phyloP scores from a whole-genome alignment of 495 filamentous ascomycete genomes.

The Aspergillus sclerotioniger region DNA sequence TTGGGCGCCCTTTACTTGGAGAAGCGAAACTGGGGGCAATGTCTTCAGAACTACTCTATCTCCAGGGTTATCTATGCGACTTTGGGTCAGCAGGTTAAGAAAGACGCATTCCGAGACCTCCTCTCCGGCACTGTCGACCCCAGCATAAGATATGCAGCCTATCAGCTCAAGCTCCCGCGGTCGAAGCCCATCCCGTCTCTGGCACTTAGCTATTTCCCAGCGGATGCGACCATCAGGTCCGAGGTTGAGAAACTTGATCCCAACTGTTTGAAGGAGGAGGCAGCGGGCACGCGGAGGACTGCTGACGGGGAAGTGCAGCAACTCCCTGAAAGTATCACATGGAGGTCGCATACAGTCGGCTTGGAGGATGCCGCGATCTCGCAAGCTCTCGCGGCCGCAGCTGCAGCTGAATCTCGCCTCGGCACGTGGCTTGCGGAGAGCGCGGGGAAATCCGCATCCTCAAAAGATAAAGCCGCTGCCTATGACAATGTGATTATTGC shows the following conservation, averaged over 20 bases:
- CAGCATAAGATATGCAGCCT: constrained; percentile 90
- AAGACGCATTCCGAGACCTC: constrained; percentile 81
- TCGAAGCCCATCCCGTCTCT: constrained; percentile 77
- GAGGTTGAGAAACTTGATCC: constrained; percentile 73
- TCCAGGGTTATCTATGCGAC: constrained; percentile 80
- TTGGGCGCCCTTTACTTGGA: constrained; percentile 77
- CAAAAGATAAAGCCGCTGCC: constrained; percentile 66
- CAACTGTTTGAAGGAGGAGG: constrained; percentile 61
- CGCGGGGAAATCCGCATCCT: constrained; percentile 36
- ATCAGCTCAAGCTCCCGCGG: constrained; percentile 80
- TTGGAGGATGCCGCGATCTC: constrained; percentile 94
- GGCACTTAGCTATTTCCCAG: constrained; percentile 69
- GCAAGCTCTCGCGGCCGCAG: constrained; percentile 61
- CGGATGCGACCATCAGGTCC: constrained; percentile 58
- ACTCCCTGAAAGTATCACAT: constrained; percentile 74
- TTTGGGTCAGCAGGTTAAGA: constrained; percentile 59
- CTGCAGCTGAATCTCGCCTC: constrained; percentile 54
- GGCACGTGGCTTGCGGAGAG: constrained; percentile 38
- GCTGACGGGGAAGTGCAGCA: constrained; percentile 52
- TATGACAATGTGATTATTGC: constrained; percentile 90
- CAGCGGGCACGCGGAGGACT: constrained; percentile 53
- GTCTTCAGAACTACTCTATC: constrained; percentile 70
- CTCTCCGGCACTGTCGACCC: constrained; percentile 85
- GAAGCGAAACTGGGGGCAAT: constrained; percentile 80
- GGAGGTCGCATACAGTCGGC: constrained; percentile 83